Base-by-base conservation (phyloP, 2,329 filamentous ascomycete species). In the Aspergillus novoparasiticus region DNA sequence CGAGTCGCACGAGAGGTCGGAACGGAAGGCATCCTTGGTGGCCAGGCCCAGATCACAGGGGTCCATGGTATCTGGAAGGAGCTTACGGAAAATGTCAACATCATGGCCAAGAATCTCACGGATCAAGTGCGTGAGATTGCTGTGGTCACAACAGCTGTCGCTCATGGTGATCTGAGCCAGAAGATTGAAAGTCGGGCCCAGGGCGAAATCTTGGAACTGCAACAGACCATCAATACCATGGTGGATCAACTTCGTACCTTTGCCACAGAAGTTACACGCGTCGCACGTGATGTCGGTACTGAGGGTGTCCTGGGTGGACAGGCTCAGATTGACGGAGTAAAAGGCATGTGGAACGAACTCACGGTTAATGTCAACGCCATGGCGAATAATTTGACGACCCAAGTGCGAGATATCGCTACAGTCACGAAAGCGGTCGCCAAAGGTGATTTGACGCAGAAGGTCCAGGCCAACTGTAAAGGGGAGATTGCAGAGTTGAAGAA, bases 21-120 rank as follows among this genome's bases (percentile, higher is more conserved):
- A 71, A 98, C 94, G 14, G 94, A 98, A 78, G 94, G 94, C 74
- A 90, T 95, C 66, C 88, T 98, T 48, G 94, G 94, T 72, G 94
- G 94, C 50, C 94, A 98, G 78, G 94, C 94, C 63, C 90, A 93
- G 77, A 94, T 98, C 66, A 91, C 93, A 68, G 94, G 94, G 61
- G 94, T 98, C 61, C 93, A 95, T 78, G 94, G 94, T 73, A 97
- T 96, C 65, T 98, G 94, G 94, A 96, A 97, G 75, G 94, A 98
- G 81, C 83, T 98, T 71, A 98, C 94, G 21, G 90, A 94, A 76
- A 94, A 94, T 73, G 90, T 93, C 64, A 93, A 93, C 78, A 88
- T 93, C 56, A 93, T 93, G 90, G 90, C 90, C 53, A 90, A 91
- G 72, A 93, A 93, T 75, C 83, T 93, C 60, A 93, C 90, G 14